Base-by-base conservation (phyloP, 164 flowering plant genomes). In the Macadamia tetraphylla region DNA sequence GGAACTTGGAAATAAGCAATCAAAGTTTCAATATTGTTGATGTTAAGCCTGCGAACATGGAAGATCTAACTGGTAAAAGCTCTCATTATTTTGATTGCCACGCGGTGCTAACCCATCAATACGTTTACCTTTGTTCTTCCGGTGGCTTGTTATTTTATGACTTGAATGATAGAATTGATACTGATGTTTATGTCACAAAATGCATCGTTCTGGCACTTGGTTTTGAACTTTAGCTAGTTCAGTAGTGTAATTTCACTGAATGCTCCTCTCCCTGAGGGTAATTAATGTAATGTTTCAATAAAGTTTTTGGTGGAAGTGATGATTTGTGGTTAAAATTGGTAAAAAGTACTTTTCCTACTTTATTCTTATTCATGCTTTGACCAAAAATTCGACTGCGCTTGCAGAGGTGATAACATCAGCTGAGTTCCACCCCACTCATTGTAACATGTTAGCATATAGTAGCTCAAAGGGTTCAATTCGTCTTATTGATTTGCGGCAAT, bases 331-430 rank as follows among this genome's bases (percentile, higher is more conserved):
- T 58, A 30, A 49, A 15, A 13, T 29, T 31, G 40, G 40, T 23
- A 35, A 35, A 5, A 2, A 35, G 40, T 35, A 29, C 42, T n/a
- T 57, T 23, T 35, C 43, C 31, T 7, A 11, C 32, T 35, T 35
- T 2, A 35, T 35, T 35, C 40, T 35, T 35, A 35, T 35, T 35
- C 40, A 35, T 35, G 40, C 40, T 35, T 35, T 5, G 5, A 35
- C 61, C 64, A 57, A 7, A 48, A 18, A 66, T 60, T 42, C 68
- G 9, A 48, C 70, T 64, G 40, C 72, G 48, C 57, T 75, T 83
- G 82, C 89, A 93, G 98, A 93, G 94, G 98, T 93, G 59, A 91
- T 93, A 70, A 93, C 98, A 70, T 91, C 97, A 69, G 98, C 98
- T 9, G 97, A 94, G 78, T 94, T 94, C 73, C 98, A 94, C 73